Conservation (phyloP, 345 rosid genomes). For the Bretschneidera sinensis region DNA sequence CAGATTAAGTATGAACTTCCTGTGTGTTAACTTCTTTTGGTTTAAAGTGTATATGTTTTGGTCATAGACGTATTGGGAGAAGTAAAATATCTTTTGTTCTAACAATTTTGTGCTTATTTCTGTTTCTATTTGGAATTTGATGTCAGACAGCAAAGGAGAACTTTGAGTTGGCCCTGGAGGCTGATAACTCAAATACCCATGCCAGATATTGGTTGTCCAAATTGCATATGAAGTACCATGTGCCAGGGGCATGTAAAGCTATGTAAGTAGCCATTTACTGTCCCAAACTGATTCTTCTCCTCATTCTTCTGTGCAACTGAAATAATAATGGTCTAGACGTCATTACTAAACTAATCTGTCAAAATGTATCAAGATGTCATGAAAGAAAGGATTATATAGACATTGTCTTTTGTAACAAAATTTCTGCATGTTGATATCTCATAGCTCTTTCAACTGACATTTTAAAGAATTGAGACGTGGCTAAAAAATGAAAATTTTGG, state of each 20-base stretch:
- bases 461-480: conserved; percentile 1
- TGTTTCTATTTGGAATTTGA: conserved; percentile 8
- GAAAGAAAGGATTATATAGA: too few species aligned
- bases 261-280: conserved; percentile 43
- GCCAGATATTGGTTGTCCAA: conserved; percentile 82
- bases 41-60: background rate
- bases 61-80: background rate
- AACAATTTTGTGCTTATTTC: background rate
- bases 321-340: too few species aligned
- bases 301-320: background rate
- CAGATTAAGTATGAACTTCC: background rate
- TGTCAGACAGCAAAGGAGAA: conserved; percentile 80
- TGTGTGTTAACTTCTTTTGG: too few species aligned
- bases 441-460: conserved; percentile 4
- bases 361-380: too few species aligned
- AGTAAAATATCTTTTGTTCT: background rate
- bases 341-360: too few species aligned
- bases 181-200: conserved; percentile 70
- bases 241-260: conserved; percentile 81
- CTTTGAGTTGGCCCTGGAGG: conserved; percentile 82
- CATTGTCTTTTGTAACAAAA: too few species aligned
- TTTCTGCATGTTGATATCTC: too few species aligned
- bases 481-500: too few species aligned
- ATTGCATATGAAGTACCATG: conserved; percentile 82
- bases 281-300: background rate